A percentile compares a stretch with the other conserved stretches of the same genome.
phyloP scores from a whole-genome alignment of 2,329 filamentous ascomycete species.

The Fusarium nisikadoi region DNA sequence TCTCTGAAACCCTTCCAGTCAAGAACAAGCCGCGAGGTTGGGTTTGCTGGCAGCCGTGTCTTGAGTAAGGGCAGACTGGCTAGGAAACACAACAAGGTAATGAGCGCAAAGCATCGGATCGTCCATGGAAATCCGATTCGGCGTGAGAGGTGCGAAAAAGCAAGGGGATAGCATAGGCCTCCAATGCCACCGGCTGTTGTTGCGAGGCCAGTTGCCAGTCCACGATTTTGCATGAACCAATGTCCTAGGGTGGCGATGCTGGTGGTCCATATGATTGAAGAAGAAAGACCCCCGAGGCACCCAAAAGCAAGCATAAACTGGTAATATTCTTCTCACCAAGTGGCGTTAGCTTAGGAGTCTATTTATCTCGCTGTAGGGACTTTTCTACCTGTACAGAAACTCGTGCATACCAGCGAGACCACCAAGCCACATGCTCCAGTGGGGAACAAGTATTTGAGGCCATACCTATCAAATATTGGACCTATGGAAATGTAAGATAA shows the following conservation, averaged over 20 bases:
- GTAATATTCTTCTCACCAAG: neutral
- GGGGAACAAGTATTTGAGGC: neutral
- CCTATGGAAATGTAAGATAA: neutral
- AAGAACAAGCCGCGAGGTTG: neutral
- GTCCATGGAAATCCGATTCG: neutral
- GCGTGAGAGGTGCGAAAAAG: neutral
- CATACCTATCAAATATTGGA: neutral
- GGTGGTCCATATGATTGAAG: neutral
- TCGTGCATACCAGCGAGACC: accelerated
- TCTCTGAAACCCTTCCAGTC: neutral
- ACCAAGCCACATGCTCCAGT: neutral
- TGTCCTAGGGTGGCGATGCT: neutral
- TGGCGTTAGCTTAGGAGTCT: accelerated
- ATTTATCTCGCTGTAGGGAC: accelerated
- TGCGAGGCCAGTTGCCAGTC: neutral
- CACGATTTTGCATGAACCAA: neutral
- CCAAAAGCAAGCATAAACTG: neutral
- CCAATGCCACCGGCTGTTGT: neutral
- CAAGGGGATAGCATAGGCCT: neutral
- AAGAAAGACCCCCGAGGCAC: neutral
- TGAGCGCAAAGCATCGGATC: neutral
- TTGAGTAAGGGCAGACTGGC: neutral
- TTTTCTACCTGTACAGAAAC: neutral
- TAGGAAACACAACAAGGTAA: neutral
- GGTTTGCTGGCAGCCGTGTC: neutral